phyloP scores from a whole-genome alignment of 371 early-diverging fungal species.

The Syncephalastrum racemosum region DNA sequence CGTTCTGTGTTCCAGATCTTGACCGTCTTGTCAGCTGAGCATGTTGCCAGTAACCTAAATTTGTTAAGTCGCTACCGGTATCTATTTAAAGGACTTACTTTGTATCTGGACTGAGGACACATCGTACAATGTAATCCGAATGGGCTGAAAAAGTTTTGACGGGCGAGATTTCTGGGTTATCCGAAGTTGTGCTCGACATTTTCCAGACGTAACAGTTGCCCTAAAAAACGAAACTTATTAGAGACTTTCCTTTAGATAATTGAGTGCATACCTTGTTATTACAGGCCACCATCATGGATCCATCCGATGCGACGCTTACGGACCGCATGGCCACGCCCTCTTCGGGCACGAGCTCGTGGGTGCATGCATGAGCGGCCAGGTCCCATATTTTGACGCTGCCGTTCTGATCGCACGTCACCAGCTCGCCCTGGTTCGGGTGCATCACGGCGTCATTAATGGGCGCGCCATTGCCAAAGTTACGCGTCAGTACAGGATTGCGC shows the following conservation, averaged over 20 bases:
- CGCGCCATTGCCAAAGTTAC: conserved; percentile 85
- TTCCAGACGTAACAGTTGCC: conserved; percentile 88
- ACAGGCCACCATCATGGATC: conserved; percentile 85
- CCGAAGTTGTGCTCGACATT: conserved; percentile 56
- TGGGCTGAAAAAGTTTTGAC: conserved; percentile 78
- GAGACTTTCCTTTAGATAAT: not conserved
- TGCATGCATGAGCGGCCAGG: conserved; percentile 85
- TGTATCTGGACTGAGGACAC: conserved; percentile 82
- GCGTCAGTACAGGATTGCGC: conserved; percentile 71
- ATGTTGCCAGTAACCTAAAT: conserved; percentile 74
- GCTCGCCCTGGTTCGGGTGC: conserved; percentile 93
- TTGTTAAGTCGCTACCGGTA: not conserved
- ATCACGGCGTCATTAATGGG: conserved; percentile 94
- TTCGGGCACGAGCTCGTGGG: conserved; percentile 86
- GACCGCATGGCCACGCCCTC: conserved; percentile 88
- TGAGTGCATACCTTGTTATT: conserved; percentile 74
- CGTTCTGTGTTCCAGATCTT: conserved; percentile 71
- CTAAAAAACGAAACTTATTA: conserved; percentile 21
- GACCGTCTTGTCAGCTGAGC: conserved; percentile 84
- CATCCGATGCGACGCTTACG: conserved; percentile 90
- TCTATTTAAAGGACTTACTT: conserved; percentile 43
- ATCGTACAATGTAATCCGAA: conserved; percentile 78
- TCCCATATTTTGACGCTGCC: conserved; percentile 94
- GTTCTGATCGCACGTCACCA: conserved; percentile 93
- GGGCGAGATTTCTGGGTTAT: conserved; percentile 70